These are phyloP conservation scores for Phoenix roebelenii DNA, from an alignment of 176 grass and related monocot genomes.

Conservation along the genomic window DNA sequence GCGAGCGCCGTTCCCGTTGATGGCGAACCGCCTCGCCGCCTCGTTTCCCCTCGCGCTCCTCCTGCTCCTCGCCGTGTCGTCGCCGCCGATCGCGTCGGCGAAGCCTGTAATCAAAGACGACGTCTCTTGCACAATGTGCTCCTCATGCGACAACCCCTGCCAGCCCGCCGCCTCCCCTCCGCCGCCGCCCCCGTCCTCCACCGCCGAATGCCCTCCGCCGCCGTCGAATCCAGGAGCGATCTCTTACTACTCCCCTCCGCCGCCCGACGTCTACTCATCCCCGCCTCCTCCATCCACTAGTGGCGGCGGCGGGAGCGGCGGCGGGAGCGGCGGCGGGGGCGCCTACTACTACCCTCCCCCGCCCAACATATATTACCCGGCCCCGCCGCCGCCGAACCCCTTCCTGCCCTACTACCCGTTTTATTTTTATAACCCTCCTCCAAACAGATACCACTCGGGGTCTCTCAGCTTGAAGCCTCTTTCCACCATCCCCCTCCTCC, in stretches of 20 bases:
- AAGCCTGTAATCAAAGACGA: too few relatives aligned
- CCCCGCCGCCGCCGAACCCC: constrained; percentile 87
- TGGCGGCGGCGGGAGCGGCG: not conserved
- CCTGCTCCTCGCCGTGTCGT: too few relatives aligned
- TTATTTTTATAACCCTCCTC: constrained; percentile 86
- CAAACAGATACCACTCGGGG: constrained; percentile 18
- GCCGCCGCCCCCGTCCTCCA: constrained; percentile 17
- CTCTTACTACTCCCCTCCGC: constrained; percentile 24
- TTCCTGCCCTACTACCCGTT: constrained; percentile 97
- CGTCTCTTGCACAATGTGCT: too few relatives aligned
- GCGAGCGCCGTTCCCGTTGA: constrained; percentile 13
- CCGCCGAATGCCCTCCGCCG: not conserved
- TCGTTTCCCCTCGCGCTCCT: too few relatives aligned
- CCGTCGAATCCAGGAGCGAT: not conserved
- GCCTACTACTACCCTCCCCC: constrained; percentile 2
- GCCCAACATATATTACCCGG: constrained; percentile 17
- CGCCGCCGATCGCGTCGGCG: too few relatives aligned
- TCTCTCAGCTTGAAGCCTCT: not conserved
- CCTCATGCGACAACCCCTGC: constrained; percentile 72
- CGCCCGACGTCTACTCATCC: constrained; percentile 15
- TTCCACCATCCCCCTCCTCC: not conserved
- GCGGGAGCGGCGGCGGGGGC: constrained; percentile 7
- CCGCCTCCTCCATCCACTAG: constrained; percentile 25
- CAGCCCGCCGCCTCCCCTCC: constrained; percentile 52
- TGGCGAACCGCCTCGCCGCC: too few relatives aligned